Evolutionary conservation across 2,329 filamentous ascomycete species (phyloP).

Genomic region (Cladosporium sp.): DNA sequence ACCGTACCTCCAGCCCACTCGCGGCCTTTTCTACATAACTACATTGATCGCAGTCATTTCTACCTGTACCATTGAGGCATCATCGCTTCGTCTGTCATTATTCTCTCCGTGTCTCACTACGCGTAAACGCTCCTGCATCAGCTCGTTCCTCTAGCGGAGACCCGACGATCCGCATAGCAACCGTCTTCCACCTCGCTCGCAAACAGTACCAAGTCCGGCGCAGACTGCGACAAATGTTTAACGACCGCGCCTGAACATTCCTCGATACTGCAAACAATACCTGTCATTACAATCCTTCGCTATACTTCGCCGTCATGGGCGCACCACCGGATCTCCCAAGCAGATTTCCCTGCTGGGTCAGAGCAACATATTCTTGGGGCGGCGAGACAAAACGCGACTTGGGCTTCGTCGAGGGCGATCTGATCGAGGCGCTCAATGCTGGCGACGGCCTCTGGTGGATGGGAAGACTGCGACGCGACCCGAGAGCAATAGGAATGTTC

Average conservation of each 20-base stretch:
- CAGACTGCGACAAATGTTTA: conserved; percentile 12
- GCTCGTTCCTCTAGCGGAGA: conserved; percentile 3
- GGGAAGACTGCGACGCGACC: conserved; percentile 82
- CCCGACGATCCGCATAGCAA: conserved; percentile 8
- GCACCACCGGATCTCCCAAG: conserved; percentile 23
- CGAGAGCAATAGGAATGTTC: conserved; percentile 85
- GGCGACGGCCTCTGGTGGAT: conserved; percentile 99
- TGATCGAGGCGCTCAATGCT: conserved; percentile 97
- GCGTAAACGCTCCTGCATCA: conserved; percentile 6
- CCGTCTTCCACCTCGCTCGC: conserved; percentile 1
- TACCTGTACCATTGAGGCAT: too few relatives aligned
- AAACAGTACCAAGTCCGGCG: neutral
- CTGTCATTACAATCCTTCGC: conserved; percentile 6
- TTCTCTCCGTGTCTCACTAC: conserved; percentile 1
- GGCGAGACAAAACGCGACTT: conserved; percentile 79
- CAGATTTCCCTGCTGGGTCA: conserved; percentile 38
- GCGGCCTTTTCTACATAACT: neutral
- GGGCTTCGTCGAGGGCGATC: conserved; percentile 93
- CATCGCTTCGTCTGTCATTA: neutral
- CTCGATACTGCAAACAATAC: conserved; percentile 1
- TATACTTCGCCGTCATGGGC: conserved; percentile 10
- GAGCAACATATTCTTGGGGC: conserved; percentile 39
- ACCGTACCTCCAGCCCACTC: neutral
- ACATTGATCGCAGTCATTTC: too few relatives aligned
- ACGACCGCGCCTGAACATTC: neutral